Conservation (phyloP, 768 basidiomycete species). For the Thelephora aurantiotincta region DNA sequence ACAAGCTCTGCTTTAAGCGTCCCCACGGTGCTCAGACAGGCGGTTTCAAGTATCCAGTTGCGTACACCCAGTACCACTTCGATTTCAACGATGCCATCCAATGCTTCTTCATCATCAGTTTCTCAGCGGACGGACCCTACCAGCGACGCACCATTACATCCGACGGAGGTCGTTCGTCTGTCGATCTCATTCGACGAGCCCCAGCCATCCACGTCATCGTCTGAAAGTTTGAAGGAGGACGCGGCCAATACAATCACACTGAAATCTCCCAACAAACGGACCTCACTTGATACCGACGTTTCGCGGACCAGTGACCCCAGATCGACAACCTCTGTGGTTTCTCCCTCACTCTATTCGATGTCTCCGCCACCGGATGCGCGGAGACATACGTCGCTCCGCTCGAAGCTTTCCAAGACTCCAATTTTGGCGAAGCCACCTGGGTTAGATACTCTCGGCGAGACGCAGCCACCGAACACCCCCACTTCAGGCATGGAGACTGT, state of each 20-base stretch:
- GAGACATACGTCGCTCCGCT: not conserved
- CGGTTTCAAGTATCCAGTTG: not conserved
- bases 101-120: not conserved
- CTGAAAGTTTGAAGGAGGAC: not conserved
- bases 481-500: slow-evolving; percentile 30
- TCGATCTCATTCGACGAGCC: not conserved
- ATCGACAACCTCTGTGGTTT: not conserved
- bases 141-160: not conserved
- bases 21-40: not conserved
- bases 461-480: not conserved
- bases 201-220: not conserved
- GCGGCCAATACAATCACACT: not conserved
- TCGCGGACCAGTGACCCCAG: not conserved
- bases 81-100: not conserved
- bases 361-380: not conserved
- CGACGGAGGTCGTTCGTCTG: not conserved
- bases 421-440: not conserved
- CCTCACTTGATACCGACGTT: not conserved
- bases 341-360: not conserved
- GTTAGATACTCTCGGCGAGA: not conserved
- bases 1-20: not conserved
- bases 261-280: not conserved
- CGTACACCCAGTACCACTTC: not conserved
- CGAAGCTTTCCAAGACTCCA: not conserved
- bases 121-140: not conserved